A percentile compares a stretch with the other conserved stretches of the same genome.
Conservation (phyloP, 371 early-diverging fungal species). For the Mucor irregularis region DNA sequence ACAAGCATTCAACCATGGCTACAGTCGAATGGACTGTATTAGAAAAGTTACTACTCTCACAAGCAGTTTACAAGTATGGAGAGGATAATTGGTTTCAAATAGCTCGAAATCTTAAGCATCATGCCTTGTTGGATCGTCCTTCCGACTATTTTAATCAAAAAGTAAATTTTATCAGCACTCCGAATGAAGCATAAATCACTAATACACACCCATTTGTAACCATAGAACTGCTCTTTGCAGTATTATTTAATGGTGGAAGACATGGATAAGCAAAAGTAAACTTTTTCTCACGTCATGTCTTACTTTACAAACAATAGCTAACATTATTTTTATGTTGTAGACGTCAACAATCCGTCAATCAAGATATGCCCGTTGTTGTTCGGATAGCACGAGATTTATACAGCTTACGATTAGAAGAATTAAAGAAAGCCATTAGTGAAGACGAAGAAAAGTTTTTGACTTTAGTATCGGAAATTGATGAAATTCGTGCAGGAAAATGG, state of each 20-base stretch:
- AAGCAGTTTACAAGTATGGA: slow-evolving; percentile 69
- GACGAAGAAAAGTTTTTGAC: slow-evolving; percentile 55
- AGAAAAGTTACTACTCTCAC: slow-evolving; percentile 63
- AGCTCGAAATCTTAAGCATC: slow-evolving; percentile 53
- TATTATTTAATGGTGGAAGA: slow-evolving; percentile 37
- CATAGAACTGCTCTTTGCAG: slow-evolving; percentile 37
- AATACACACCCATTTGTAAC: slow-evolving; percentile 17
- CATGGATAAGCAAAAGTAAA: slow-evolving; percentile 30
- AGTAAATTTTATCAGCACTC: too few relatives aligned
- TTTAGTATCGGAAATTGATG: slow-evolving; percentile 58
- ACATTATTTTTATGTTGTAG: background rate
- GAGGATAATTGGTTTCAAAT: slow-evolving; percentile 65
- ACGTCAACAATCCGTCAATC: background rate
- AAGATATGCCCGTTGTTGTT: slow-evolving; percentile 45
- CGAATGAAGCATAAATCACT: background rate
- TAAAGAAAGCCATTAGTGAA: slow-evolving; percentile 51
- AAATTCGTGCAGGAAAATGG: slow-evolving; percentile 63
- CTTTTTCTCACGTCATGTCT: background rate
- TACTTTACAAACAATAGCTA: background rate
- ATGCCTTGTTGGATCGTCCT: slow-evolving; percentile 53
- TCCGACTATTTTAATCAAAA: slow-evolving; percentile 54
- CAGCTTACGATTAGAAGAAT: slow-evolving; percentile 53
- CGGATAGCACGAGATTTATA: slow-evolving; percentile 57
- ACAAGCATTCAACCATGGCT: slow-evolving; percentile 7
- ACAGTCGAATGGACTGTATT: slow-evolving; percentile 55